Base-by-base conservation (phyloP, 257 asterid species). In the Solanum bulbocastanum region DNA sequence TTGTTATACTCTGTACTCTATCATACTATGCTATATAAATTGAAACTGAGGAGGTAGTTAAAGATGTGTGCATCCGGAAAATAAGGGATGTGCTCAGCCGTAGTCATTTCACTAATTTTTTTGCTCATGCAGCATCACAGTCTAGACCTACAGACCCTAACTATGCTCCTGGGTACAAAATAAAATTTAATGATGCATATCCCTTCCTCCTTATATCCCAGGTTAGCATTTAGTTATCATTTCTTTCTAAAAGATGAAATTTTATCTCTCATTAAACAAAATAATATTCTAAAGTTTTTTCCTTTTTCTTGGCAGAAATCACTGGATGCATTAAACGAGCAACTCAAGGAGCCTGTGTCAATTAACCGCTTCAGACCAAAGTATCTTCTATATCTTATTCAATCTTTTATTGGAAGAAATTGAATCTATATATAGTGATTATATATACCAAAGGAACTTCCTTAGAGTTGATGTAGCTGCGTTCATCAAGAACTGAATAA, bases 171-270 rank as follows among this genome's bases (percentile, higher is more conserved):
- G 91, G 91, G 73, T 83, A 92, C 87, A 91, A 89, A 69, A 69
- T 93, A 73, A 93, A 66, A 89, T 95, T 95, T 83, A 76, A 79
- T 33, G 98, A 94, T 76, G 73, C 18, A 71, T 95, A 90, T 89
- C 98, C 98, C n/a, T 94, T 93, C 92, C 98, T 90, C 87, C 62
- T 95, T 32, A 44, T 86, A 49, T 93, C 98, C 83, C 96, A 95
- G 90, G 98, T 94, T 75, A 76, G 35, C 76, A 46, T 39, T 32
- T 0, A 46, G 14, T 18, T 33, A 56, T 37, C 33, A n/a, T 10
- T 79, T 14, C 25, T 40, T 33, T 49, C 72, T 86, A 83, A 4
- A 56, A 56, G 39, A 88, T 86, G 71, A 40, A 86, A 79, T 62
- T 30, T 62, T 85, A 25, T 22, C 56, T 58, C 39, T 40, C 23